Evolutionary conservation across 495 filamentous ascomycete species (phyloP).

Genomic region (Xylaria intraflava): DNA sequence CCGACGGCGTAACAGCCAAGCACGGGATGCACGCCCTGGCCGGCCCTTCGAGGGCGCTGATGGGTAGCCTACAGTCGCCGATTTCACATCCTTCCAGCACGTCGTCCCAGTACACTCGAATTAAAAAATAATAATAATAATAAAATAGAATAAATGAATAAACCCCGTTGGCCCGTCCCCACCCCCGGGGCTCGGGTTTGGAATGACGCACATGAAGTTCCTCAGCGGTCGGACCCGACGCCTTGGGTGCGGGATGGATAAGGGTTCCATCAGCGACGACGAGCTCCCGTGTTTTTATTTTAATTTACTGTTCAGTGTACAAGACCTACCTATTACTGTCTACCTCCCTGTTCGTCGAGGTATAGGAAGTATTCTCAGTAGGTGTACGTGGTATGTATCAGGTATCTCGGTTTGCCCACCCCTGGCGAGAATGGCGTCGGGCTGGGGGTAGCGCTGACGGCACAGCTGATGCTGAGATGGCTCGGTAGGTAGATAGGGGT

Average conservation of each 20-base stretch:
- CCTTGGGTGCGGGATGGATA: conserved; percentile 16
- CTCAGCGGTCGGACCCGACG: conserved; percentile 25
- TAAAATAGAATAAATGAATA: background rate
- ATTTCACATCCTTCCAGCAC: no score
- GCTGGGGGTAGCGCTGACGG: conserved; percentile 5
- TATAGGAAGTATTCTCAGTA: no score
- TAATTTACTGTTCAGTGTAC: no score
- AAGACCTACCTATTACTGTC: no score
- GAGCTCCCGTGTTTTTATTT: background rate
- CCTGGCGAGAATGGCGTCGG: conserved; percentile 1
- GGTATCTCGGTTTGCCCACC: background rate
- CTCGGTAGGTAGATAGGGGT: no score
- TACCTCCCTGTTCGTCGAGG: no score
- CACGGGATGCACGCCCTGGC: conserved; percentile 25
- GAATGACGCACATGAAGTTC: conserved; percentile 18
- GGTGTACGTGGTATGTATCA: no score
- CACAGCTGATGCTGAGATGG: conserved; percentile 7
- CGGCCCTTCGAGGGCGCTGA: conserved; percentile 12
- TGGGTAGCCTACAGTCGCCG: conserved; percentile 1
- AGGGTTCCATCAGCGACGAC: conserved; percentile 9
- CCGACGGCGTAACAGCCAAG: conserved; percentile 9
- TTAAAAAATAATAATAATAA: no score
- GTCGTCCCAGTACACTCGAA: no score
- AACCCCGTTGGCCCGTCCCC: conserved; percentile 13
- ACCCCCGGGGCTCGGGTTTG: conserved; percentile 3